Evolutionary conservation across 1,139 yeast species (phyloP).

Genomic region (Arxiozyma slooffiae): DNA sequence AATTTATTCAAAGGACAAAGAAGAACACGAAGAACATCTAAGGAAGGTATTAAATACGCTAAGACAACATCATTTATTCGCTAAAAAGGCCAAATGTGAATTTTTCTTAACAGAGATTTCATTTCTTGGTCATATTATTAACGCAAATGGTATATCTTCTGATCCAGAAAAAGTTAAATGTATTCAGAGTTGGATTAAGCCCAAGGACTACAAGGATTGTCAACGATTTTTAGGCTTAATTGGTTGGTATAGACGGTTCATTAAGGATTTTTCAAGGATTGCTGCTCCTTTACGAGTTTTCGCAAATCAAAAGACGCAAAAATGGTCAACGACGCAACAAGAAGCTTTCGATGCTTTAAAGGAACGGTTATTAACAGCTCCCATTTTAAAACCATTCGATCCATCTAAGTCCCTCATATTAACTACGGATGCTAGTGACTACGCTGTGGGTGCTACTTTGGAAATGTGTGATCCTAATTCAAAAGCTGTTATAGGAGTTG

Average conservation of each 20-base stretch:
- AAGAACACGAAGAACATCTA: not conserved
- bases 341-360: not conserved
- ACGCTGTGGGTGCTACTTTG: not conserved
- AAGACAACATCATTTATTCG: not conserved
- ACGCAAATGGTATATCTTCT: not conserved
- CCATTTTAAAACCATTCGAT: not conserved
- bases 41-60: not conserved
- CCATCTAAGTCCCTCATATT: not conserved
- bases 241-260: constrained; percentile 1
- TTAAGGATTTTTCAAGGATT: not conserved
- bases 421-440: constrained; percentile 1
- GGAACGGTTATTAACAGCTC: not conserved
- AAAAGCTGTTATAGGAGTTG: not conserved
- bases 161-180: constrained; percentile 2
- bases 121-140: not conserved
- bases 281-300: not conserved
- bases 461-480: not conserved
- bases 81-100: not conserved
- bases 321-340: not conserved
- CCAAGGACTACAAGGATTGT: not conserved
- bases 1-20: too few relatives aligned
- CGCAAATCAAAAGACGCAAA: not conserved
- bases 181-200: not conserved
- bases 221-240: constrained; percentile 1
- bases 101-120: not conserved